Evolutionary conservation across 306 rosid species (phyloP).

Genomic region (Pueraria montana): DNA sequence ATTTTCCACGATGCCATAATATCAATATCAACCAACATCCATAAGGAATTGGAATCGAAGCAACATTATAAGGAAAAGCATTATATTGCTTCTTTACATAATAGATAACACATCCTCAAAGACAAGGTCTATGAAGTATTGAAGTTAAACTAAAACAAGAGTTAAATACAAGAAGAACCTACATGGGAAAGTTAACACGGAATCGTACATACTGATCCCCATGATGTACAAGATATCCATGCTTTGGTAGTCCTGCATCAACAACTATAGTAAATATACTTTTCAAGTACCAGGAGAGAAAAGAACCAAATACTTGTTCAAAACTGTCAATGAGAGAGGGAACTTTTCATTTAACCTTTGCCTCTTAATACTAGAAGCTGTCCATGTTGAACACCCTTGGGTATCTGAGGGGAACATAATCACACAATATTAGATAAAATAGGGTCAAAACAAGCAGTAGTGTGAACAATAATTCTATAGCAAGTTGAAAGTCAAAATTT

Average conservation of each 20-base stretch:
- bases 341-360: slow-evolving; percentile 66
- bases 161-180: slow-evolving; percentile 36
- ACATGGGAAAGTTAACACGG: slow-evolving; percentile 85
- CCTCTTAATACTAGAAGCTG: slow-evolving; percentile 86
- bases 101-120: slow-evolving; percentile 34
- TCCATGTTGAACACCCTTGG: slow-evolving; percentile 94
- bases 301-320: slow-evolving; percentile 21
- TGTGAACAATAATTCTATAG: slow-evolving; percentile 2
- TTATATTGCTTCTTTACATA: slow-evolving; percentile 31
- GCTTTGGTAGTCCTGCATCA: slow-evolving; percentile 73
- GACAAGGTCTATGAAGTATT: slow-evolving; percentile 11
- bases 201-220: slow-evolving; percentile 94
- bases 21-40: slow-evolving; percentile 29
- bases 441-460: slow-evolving; percentile 23
- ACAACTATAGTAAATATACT: slow-evolving; percentile 31
- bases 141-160: neutral
- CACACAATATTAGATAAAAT: slow-evolving; percentile 48
- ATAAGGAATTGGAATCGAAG: slow-evolving; percentile 22
- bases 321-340: slow-evolving; percentile 26
- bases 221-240: slow-evolving; percentile 72
- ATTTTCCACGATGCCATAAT: slow-evolving; percentile 29
- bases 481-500: slow-evolving; percentile 27
- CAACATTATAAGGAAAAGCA: slow-evolving; percentile 21
- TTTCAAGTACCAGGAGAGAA: slow-evolving; percentile 17
- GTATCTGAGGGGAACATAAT: slow-evolving; percentile 73